Evolutionary conservation across 208 protist genomes (phyloP).

Genomic region (Entamoeba histolytica): DNA sequence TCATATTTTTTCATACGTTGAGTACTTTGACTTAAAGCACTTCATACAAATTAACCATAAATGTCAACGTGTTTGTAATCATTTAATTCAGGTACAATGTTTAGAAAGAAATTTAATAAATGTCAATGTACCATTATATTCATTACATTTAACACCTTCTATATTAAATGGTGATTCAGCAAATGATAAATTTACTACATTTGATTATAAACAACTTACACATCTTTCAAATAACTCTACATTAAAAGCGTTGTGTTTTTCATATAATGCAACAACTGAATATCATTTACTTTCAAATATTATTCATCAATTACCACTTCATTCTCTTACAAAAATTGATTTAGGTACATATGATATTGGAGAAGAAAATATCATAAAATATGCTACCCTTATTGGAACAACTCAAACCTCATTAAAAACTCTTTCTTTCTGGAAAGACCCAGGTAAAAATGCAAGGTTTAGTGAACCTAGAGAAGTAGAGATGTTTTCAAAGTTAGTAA

Average conservation of each 20-base stretch:
- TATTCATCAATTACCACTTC: background rate
- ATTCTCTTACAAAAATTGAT: background rate
- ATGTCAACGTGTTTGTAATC: background rate
- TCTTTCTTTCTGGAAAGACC: background rate
- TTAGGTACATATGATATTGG: background rate
- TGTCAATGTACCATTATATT: background rate
- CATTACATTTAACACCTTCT: background rate
- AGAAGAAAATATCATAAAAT: background rate
- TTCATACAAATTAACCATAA: background rate
- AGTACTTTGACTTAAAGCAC: background rate
- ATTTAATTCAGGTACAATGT: background rate
- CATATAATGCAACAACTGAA: background rate
- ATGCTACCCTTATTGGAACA: background rate
- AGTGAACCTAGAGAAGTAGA: background rate
- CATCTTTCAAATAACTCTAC: background rate
- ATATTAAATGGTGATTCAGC: background rate
- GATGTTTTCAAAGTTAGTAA: background rate
- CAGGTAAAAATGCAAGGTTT: background rate
- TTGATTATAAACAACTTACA: background rate
- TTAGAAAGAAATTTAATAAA: background rate
- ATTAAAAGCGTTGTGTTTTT: background rate
- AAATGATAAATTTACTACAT: background rate
- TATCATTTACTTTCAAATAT: background rate
- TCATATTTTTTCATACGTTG: background rate
- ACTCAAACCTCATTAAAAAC: background rate